Percentiles rank a stretch among this genome's conserved stretches.
These are phyloP conservation scores for Podospora comata DNA, from an alignment of 495 filamentous ascomycete species.

Conservation along the genomic window DNA sequence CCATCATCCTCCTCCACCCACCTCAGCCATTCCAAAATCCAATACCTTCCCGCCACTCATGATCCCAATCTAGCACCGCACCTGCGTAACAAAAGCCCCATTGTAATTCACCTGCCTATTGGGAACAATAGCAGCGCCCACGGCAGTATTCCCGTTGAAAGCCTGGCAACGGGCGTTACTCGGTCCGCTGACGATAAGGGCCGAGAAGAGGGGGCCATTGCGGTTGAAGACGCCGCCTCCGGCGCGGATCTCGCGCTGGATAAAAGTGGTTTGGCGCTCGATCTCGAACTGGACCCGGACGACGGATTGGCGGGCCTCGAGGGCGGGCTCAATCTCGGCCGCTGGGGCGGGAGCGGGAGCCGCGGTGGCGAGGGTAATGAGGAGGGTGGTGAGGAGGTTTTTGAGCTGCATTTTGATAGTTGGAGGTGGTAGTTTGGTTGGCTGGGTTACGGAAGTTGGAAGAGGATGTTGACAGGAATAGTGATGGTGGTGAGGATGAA, in stretches of 20 bases:
- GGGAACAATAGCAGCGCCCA: neutral
- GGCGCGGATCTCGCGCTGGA: neutral
- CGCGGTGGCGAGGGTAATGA: neutral
- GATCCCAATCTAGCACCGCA: neutral
- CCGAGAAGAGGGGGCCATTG: neutral
- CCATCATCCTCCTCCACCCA: neutral
- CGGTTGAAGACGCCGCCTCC: neutral
- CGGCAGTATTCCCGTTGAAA: constrained; percentile 1
- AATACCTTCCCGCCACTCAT: no score
- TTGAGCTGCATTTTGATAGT: constrained; percentile 1
- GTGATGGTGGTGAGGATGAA: neutral
- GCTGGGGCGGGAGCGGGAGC: neutral
- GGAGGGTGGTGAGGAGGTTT: neutral
- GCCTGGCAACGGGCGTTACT: constrained; percentile 6
- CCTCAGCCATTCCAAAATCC: no score
- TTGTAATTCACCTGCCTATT: neutral
- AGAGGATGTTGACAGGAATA: neutral
- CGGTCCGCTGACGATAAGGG: neutral
- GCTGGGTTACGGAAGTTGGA: neutral
- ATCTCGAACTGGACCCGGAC: neutral
- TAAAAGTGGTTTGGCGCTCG: neutral
- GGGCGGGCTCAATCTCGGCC: neutral
- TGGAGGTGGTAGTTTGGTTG: neutral
- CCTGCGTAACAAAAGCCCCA: neutral
- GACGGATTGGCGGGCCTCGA: neutral